Base-by-base conservation (phyloP, 192 early-diverging fungal species). In the Entomortierella parvispora region DNA sequence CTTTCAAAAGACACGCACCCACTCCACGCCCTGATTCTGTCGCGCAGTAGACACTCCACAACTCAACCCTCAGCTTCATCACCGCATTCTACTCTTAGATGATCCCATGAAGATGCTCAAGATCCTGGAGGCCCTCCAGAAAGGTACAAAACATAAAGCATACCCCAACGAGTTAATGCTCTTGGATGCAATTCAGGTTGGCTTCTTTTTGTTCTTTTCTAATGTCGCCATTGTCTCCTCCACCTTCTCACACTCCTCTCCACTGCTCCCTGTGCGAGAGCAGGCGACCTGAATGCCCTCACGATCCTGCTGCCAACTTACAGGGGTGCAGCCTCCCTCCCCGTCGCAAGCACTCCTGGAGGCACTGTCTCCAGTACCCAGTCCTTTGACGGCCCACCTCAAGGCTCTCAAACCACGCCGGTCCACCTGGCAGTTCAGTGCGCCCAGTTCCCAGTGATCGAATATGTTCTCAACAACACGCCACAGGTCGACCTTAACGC, bases 341-440 rank as follows among this genome's bases (percentile, higher is more conserved):
- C 59, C 4, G 18, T 37, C 20, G 59, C 74, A 40, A 61, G 40
- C 40, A 64, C 74, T 0, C 72, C 72, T 32, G 72, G 72, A 4
- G 72, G 72, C 29, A 37, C 74, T 20, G 50, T 77, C 29, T 63
- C 74, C 54, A 77, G 65, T 54, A 68, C 65, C 9, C 74, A 64
- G n/a, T 77, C 74, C 3, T 68, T 77, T 46, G 74, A 77, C 17
- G 55, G 43, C 9, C 31, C 45, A 4, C 33, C 61, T 14, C 74
- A 77, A 2, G 65, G 54, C 8, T 68, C 44, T 42, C 74, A 77
- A 23, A 47, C 74, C 17, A 77, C 65, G 8, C 74, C 74, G 18
- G 42, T 77, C 32, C 74, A 77, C 28, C 71, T 91, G 58, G 88
- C 88, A 4, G 85, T 90, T 18, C 90, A 91, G 70, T 91, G 89